Evolutionary conservation across 1,284 basidiomycete species (phyloP).

Genomic region (Abortiporus biennis): DNA sequence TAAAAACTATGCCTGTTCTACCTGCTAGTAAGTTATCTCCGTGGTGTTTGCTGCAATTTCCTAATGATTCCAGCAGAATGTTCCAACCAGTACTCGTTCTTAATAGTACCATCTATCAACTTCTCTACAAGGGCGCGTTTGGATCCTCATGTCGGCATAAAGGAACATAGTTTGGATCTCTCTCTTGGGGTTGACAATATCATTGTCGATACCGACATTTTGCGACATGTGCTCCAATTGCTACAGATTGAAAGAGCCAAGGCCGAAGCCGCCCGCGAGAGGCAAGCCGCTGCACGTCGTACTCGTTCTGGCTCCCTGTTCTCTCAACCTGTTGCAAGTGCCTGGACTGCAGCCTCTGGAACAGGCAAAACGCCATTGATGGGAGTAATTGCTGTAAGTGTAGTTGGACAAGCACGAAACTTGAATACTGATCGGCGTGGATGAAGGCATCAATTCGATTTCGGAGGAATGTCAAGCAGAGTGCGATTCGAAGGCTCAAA

Average conservation of each 20-base stretch:
- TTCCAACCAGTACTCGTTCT: slow-evolving; percentile 26
- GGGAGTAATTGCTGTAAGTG: slow-evolving; percentile 41
- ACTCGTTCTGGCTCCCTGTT: not conserved
- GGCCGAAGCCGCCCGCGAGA: not conserved
- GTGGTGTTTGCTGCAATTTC: not conserved
- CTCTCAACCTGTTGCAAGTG: not conserved
- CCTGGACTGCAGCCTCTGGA: slow-evolving; percentile 9
- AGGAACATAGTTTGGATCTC: slow-evolving; percentile 47
- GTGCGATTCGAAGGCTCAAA: slow-evolving; percentile 12
- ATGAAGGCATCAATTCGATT: slow-evolving; percentile 21
- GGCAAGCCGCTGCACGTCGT: not conserved
- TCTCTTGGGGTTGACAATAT: slow-evolving; percentile 41
- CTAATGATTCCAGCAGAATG: slow-evolving; percentile 12
- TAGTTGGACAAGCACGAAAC: slow-evolving; percentile 1
- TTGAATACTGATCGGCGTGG: too few species aligned
- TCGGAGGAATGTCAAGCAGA: slow-evolving; percentile 14
- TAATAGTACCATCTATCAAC: slow-evolving; percentile 39
- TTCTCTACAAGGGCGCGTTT: slow-evolving; percentile 47
- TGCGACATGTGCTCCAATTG: slow-evolving; percentile 32
- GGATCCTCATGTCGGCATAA: slow-evolving; percentile 50
- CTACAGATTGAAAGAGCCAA: slow-evolving; percentile 15
- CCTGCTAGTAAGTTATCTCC: not conserved
- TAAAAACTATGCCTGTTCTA: slow-evolving; percentile 6
- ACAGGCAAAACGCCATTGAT: slow-evolving; percentile 25
- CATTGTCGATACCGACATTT: slow-evolving; percentile 40